phyloP scores from a whole-genome alignment of 169 alveolate species.

The Ichthyophthirius multifiliis region DNA sequence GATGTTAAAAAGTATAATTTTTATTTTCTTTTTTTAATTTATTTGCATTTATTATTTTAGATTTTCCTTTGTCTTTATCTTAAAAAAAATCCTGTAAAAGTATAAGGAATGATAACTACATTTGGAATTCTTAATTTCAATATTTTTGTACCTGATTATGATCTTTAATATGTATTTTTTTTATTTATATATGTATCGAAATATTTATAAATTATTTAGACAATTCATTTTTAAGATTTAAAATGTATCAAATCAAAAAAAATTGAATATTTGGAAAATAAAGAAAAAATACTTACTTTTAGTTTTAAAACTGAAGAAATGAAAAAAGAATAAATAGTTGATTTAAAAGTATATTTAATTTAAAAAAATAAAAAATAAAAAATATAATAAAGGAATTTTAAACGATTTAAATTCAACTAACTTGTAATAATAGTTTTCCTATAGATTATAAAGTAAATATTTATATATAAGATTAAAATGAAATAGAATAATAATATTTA shows the following conservation, averaged over 20 bases:
- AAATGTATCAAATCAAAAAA: not conserved
- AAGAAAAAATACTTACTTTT: not conserved
- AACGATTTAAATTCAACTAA: not conserved
- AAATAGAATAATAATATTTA: no score
- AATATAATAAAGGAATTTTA: not conserved
- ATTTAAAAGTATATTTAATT: slow-evolving; percentile 5
- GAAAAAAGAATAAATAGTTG: no score
- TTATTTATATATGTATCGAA: not conserved
- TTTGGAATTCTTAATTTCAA: no score
- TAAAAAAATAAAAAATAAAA: not conserved
- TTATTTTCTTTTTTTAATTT: slow-evolving; percentile 1
- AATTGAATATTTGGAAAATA: not conserved
- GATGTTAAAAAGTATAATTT: slow-evolving; percentile 38
- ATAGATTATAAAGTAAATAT: slow-evolving; percentile 21
- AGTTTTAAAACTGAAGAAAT: not conserved
- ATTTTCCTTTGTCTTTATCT: slow-evolving; percentile 22
- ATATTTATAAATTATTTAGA: not conserved
- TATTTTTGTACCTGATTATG: no score
- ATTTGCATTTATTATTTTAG: not conserved
- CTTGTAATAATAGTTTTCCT: slow-evolving; percentile 31
- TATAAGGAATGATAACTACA: no score
- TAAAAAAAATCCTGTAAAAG: no score
- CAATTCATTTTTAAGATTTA: not conserved
- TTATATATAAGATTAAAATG: no score
- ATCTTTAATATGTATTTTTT: not conserved